Base-by-base conservation (phyloP, 2,329 filamentous ascomycete species). In the Phaeosphaeriaceae sp. region DNA sequence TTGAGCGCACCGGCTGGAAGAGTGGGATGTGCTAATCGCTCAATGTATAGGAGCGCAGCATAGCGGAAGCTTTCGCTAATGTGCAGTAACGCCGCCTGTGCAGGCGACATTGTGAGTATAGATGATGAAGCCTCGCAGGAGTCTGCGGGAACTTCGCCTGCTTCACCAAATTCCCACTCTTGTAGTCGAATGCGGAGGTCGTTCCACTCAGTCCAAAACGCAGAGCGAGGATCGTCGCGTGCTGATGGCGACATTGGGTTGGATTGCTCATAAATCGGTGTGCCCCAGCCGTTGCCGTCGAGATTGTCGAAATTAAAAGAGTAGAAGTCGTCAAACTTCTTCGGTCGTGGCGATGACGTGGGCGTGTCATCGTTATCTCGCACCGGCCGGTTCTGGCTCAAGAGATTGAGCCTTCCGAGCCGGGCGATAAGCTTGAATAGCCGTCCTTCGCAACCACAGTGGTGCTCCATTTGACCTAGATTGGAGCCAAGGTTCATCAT, bases 61-160 rank as follows among this genome's bases (percentile, higher is more conserved):
- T 95, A 93, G 19, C 93, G 91, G 83, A 97, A 97, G 11, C 91
- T 91, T 76, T 97, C 92, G 20, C 91, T 96, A 51, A 97, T 89
- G 69, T 93, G 91, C 33, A 88, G 85, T 11, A 97, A 83, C 63
- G 96, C 92, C 21, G 88, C 79, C 73, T 95, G 90, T 7, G 84
- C 83, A 10, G 85, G 80, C 0, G 73, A 72, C 55, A 75, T 68
- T 33, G 58, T 65, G 40, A 70, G 56, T 40, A 61, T 61, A 7
- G 68, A 70, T 9, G 63, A 68, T 25, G 68, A 58, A 47, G 68
- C 68, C 33, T 70, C 68, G 52, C 67, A 70, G 5, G 62, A 67
- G 48, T 59, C 62, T 41, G 66, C 68, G 21, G 71, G 62, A 21
- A 68, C 52, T 44, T 71, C 73, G n/a, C 69, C 65, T 17, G 73